phyloP scores from a whole-genome alignment of 208 protist species.

The Jaenimonas drosophilae region DNA sequence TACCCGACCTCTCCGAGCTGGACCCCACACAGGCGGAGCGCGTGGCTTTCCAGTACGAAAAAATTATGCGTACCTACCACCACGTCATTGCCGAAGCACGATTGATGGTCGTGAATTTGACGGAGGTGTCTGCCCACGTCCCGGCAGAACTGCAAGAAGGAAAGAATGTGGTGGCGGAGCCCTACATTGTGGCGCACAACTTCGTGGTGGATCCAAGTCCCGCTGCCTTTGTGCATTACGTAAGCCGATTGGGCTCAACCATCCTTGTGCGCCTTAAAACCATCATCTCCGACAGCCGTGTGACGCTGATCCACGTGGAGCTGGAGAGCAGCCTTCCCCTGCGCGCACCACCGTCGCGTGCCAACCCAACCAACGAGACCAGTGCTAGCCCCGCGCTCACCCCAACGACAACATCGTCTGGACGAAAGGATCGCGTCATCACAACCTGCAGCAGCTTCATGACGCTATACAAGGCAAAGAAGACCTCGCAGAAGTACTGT shows the following conservation, averaged over 20 bases:
- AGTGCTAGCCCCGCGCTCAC: too few relatives aligned
- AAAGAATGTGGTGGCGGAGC: neutral
- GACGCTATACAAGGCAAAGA: slow-evolving; percentile 36
- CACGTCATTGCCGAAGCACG: slow-evolving; percentile 17
- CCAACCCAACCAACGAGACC: neutral
- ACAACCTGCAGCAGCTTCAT: too few relatives aligned
- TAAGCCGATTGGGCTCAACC: slow-evolving; percentile 9
- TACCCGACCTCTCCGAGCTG: slow-evolving; percentile 29
- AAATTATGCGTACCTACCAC: slow-evolving; percentile 22
- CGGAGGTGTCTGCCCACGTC: slow-evolving; percentile 5
- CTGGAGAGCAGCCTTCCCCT: too few relatives aligned
- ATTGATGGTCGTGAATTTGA: slow-evolving; percentile 14
- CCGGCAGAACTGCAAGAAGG: slow-evolving; percentile 2
- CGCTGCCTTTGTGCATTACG: slow-evolving; percentile 34
- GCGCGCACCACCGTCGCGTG: neutral
- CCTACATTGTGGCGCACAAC: slow-evolving; percentile 33
- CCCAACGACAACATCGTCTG: too few relatives aligned
- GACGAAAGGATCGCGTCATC: too few relatives aligned
- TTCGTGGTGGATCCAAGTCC: slow-evolving; percentile 38
- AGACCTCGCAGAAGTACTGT: slow-evolving; percentile 31
- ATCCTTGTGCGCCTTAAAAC: slow-evolving; percentile 23
- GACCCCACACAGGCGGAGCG: slow-evolving; percentile 18
- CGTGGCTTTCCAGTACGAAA: slow-evolving; percentile 29
- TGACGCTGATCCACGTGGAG: slow-evolving; percentile 24
- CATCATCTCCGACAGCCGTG: slow-evolving; percentile 50